Percentiles rank a stretch among this genome's conserved stretches.
phyloP scores from a whole-genome alignment of 2,329 filamentous ascomycete genomes.

The Colletotrichum shisoi region DNA sequence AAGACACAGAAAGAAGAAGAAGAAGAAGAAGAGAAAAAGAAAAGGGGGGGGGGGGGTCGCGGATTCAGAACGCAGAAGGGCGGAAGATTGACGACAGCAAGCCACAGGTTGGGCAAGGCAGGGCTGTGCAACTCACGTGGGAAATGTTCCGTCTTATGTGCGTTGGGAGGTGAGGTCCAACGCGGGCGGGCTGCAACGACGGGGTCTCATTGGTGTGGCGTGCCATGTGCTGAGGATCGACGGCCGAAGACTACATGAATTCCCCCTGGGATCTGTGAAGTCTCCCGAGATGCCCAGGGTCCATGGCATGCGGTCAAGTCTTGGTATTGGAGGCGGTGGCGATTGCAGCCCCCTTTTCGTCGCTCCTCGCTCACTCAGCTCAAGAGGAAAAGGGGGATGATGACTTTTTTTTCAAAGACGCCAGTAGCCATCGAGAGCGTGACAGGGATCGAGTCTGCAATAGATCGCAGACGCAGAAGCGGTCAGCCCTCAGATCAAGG shows the following conservation, averaged over 20 bases:
- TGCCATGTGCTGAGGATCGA: constrained; percentile 13
- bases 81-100: neutral
- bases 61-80: neutral
- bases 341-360: neutral
- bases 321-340: neutral
- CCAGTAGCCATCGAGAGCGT: no score
- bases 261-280: neutral
- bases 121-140: constrained; percentile 20
- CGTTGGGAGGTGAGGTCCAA: neutral
- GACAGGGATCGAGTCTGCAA: neutral
- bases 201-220: constrained; percentile 6
- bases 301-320: no score
- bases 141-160: neutral
- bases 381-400: neutral
- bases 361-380: neutral
- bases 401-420: neutral
- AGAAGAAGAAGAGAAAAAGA: neutral
- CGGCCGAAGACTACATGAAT: constrained; percentile 10
- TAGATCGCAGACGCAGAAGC: neutral
- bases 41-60: no score
- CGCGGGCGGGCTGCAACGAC: neutral
- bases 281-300: neutral
- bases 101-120: neutral
- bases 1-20: neutral
- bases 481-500: neutral